A percentile compares a stretch with the other conserved stretches of the same genome.
Evolutionary conservation across 108 stramenopile species (phyloP).

Genomic region (Seminavis robusta): DNA sequence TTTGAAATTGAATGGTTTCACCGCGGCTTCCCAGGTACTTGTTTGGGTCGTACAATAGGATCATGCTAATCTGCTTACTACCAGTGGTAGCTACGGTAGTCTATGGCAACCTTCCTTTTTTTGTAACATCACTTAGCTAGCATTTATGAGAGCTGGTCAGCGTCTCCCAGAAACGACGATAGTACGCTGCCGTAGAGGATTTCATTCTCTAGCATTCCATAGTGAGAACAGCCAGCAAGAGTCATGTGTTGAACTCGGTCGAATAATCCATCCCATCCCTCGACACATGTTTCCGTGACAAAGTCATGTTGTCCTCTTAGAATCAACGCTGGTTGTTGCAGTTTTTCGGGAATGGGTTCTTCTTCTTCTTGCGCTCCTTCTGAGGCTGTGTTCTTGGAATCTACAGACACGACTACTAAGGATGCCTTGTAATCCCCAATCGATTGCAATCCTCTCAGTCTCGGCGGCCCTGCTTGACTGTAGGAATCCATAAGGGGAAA

Average conservation of each 20-base stretch:
- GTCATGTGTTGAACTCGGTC: conserved; percentile 1
- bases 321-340: conserved; percentile 30
- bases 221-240: conserved; percentile 37
- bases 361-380: neutral
- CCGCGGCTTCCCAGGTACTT: too few species aligned
- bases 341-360: neutral
- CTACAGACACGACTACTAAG: too few species aligned
- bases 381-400: neutral
- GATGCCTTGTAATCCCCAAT: conserved; percentile 48
- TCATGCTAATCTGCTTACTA: too few species aligned
- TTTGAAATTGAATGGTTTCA: too few species aligned
- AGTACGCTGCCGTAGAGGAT: conserved; percentile 11
- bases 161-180: neutral
- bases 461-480: conserved; percentile 41
- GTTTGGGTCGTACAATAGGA: too few species aligned
- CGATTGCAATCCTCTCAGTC: conserved; percentile 50
- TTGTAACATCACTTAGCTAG: too few species aligned
- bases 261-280: conserved; percentile 27
- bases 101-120: too few species aligned
- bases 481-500: conserved; percentile 46
- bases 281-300: conserved; percentile 25
- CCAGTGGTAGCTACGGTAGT: too few species aligned
- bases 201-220: conserved; percentile 45
- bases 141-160: too few species aligned
- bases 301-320: conserved; percentile 53